Evolutionary conservation across 2,329 filamentous ascomycete species (phyloP), one percentile per base, ranked within the genome.

Genomic region (Microascus cirrosus): DNA sequence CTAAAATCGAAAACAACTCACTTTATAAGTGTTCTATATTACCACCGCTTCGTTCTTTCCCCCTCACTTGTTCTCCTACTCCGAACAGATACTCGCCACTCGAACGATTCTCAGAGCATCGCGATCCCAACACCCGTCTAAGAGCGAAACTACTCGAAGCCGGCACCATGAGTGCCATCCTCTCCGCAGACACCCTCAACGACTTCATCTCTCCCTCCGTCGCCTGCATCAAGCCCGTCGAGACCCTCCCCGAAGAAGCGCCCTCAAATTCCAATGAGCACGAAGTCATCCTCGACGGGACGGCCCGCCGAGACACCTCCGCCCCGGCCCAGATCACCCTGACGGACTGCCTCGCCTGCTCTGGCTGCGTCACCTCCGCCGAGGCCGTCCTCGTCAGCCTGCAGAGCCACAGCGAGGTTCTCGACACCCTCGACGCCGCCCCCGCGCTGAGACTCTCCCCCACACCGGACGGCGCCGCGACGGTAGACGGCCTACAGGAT

Each of bases 181-280:
- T 99, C 66, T 97, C 92, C 59, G 87, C 88, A 67, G 93, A 99
- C 77, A 92, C 96, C 71, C 80, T 99, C 61, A 99, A 99, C 78
- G 94, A 99, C 78, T 99, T 99, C 76, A 99, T 99, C 70, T 94
- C 89, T 59, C 94, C 94, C 15, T 92, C 93, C 61, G 92, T 99
- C 67, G 94, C 94, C 62, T 99, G 94, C 74, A 97, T 99, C 73
- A 97, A 99, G 69, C 94, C 94, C 32, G 81, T 99, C 69, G 94
- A 99, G 72, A 95, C 90, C 2, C 82, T 99, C 15, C 93, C 94
- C 2, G 45, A 50, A 3, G 45, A 50, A 2, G 78, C 81, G 62
- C 64, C 61, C 25, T 48, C 60, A 15, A 51, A 60, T 61, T 66
- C 67, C 62, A 71, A 77, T 67, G 79, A 82, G 63, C 88, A 92